phyloP scores from a whole-genome alignment of 768 basidiomycete species.

The Boletus barrowsii region DNA sequence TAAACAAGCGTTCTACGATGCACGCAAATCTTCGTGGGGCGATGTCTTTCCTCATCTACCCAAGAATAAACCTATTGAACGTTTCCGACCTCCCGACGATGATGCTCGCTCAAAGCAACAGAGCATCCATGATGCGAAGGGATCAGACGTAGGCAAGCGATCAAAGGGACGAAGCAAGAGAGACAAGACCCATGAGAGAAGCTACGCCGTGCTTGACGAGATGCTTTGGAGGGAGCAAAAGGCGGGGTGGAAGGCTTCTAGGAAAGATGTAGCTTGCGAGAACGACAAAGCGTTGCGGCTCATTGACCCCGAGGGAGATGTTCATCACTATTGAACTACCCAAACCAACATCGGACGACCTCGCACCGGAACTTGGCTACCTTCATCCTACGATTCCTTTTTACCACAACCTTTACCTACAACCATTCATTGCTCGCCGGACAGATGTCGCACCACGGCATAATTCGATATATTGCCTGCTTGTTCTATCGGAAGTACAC shows the following conservation, averaged over 20 bases:
- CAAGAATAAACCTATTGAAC: slow-evolving; percentile 72
- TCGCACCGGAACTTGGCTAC: not conserved
- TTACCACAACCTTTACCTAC: not conserved
- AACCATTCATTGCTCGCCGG: not conserved
- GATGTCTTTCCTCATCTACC: slow-evolving; percentile 91
- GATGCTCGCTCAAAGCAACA: slow-evolving; percentile 28
- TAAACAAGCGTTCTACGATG: slow-evolving; percentile 94
- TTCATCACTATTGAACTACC: slow-evolving; percentile 5
- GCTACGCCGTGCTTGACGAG: slow-evolving; percentile 30
- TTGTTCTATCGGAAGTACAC: not conserved
- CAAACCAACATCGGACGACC: not conserved
- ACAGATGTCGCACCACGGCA: not conserved
- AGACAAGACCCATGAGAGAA: slow-evolving; percentile 21
- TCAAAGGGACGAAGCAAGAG: slow-evolving; percentile 26
- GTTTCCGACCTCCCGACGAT: slow-evolving; percentile 39
- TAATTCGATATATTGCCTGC: slow-evolving; percentile 3
- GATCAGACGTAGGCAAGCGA: slow-evolving; percentile 61
- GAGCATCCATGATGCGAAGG: slow-evolving; percentile 29
- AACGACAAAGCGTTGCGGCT: slow-evolving; percentile 3
- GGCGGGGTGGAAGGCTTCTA: slow-evolving; percentile 29
- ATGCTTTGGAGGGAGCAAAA: slow-evolving; percentile 39
- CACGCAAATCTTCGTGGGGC: slow-evolving; percentile 91
- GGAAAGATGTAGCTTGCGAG: slow-evolving; percentile 10
- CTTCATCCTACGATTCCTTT: not conserved
- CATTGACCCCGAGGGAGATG: slow-evolving; percentile 7